Evolutionary conservation across 192 early-diverging fungal genomes (phyloP).

Genomic region (Piromyces finnis): DNA sequence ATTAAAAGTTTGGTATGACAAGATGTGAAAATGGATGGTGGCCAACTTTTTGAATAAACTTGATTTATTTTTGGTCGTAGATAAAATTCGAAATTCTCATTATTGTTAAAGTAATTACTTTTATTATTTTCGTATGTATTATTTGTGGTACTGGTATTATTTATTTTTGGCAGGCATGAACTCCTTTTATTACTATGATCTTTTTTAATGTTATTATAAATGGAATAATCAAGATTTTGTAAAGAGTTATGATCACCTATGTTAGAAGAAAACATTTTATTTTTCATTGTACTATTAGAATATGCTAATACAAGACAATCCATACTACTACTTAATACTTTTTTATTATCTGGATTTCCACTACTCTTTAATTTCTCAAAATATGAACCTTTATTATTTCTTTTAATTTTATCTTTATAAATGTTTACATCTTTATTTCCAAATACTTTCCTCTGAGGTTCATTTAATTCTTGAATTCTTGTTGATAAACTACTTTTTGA

Average conservation of each 20-base stretch:
- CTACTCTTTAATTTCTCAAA: not conserved
- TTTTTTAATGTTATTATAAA: not conserved
- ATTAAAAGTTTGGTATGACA: constrained; percentile 25
- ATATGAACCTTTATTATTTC: not conserved
- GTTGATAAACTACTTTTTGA: not conserved
- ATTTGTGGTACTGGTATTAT: too few species aligned
- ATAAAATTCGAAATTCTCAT: not conserved
- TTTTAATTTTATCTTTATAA: not conserved
- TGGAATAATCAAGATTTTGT: not conserved
- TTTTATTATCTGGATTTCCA: not conserved
- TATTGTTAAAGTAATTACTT: not conserved
- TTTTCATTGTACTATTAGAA: not conserved
- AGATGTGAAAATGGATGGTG: constrained; percentile 34
- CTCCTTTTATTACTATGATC: not conserved
- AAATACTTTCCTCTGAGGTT: not conserved
- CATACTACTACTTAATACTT: not conserved
- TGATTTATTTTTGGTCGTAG: constrained; percentile 7
- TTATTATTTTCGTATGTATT: not conserved
- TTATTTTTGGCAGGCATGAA: not conserved
- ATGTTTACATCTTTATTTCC: not conserved
- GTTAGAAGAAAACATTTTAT: not conserved
- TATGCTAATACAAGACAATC: not conserved
- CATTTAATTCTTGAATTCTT: not conserved
- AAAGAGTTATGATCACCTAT: not conserved
- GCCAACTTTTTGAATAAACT: constrained; percentile 44